Evolutionary conservation across 305 asterid species (phyloP), one percentile per base, ranked within the genome.

Genomic region (Salvia sclarea): DNA sequence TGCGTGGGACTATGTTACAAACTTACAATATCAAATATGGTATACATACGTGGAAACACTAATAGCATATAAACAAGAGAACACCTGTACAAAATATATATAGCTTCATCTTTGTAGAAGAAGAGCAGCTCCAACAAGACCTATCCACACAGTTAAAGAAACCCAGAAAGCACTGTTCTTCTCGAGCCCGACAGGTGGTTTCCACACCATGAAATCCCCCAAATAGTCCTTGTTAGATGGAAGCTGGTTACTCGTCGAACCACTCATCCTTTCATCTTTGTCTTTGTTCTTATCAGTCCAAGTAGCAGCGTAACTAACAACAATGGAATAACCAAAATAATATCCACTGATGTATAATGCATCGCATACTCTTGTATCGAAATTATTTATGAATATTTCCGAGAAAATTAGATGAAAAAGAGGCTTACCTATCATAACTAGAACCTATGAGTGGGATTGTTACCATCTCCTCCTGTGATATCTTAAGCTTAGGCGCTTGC

Each of bases 391-490:
- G 44, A 38, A 38, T 38, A 10, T 38, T 10, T 37, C 13, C 3
- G 41, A 0, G 13, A 37, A 8, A 1, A 8, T 37, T 37, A 8
- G 2, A 37, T 37, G 13, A 37, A 37, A 35, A 0, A 24, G 0
- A 18, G 66, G 65, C 82, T 76, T 71, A 93, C 97, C 97, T 93
- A 58, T 93, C 96, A 61, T 93, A 93, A 85, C 86, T 87, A 6
- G 98, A 94, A 41, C 98, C 98, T 30, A 91, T 94, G 25, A 91
- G 79, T 25, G 98, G 98, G 77, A 91, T 93, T 40, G 97, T 93
- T 35, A 93, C 98, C 98, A 93, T 91, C 88, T 94, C 97, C 78
- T 94, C 98, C 80, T 91, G 96, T 12, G 97, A 68, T 74, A 94
- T 94, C 88, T 91, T 94, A 56, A 94, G 82, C 88, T 89, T 88